A percentile compares a stretch with the other conserved stretches of the same genome.
phyloP scores from a whole-genome alignment of 305 asterid species.

The Fraxinus floribunda region DNA sequence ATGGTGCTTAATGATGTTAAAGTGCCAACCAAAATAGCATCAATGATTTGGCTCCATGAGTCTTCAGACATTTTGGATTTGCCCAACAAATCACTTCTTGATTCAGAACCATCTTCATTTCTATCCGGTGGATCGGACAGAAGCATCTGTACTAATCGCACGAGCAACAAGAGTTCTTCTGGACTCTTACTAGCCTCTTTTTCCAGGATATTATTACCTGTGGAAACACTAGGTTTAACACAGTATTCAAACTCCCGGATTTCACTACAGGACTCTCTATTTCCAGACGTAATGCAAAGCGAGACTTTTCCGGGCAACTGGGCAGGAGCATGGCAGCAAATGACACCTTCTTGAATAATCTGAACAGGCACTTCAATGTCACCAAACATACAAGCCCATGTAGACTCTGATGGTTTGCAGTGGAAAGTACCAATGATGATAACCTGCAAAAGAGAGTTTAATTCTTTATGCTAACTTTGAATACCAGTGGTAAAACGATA shows the following conservation, averaged over 20 bases:
- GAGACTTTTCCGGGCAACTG: constrained; percentile 70
- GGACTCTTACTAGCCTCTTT: constrained; percentile 48
- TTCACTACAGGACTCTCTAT: constrained; percentile 87
- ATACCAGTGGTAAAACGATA: background rate
- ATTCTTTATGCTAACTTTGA: constrained; percentile 15
- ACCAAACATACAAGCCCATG: constrained; percentile 96
- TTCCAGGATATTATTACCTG: constrained; percentile 40
- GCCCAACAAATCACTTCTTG: constrained; percentile 42
- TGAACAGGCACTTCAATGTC: constrained; percentile 81
- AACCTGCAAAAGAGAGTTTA: constrained; percentile 45
- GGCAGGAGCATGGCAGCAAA: constrained; percentile 82
- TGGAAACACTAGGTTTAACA: constrained; percentile 42
- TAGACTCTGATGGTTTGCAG: constrained; percentile 61
- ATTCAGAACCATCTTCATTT: constrained; percentile 42
- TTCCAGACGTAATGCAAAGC: constrained; percentile 71
- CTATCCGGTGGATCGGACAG: constrained; percentile 42
- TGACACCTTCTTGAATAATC: constrained; percentile 84
- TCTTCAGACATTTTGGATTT: constrained; percentile 57
- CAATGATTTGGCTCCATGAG: constrained; percentile 65
- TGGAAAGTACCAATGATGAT: constrained; percentile 81
- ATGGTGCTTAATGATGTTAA: constrained; percentile 50
- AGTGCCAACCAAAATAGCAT: constrained; percentile 61
- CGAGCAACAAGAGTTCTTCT: constrained; percentile 73
- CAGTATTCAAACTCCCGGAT: constrained; percentile 80
- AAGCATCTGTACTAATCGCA: constrained; percentile 77